Base-by-base conservation (phyloP, 129 eudicot genomes). In the Daucus carota region DNA sequence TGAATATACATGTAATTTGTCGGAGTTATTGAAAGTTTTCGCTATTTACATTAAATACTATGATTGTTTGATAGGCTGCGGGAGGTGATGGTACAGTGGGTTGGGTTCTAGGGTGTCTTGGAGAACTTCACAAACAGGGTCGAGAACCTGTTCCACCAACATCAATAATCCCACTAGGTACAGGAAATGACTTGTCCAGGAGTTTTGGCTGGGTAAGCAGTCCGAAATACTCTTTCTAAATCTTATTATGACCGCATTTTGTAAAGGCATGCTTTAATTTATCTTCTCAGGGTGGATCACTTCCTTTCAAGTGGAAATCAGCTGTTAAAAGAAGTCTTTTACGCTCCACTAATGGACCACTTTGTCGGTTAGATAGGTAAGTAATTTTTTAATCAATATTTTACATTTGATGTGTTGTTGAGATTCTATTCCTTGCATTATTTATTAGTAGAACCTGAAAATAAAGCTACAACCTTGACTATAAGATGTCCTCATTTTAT, bases 61-160 rank as follows among this genome's bases (percentile, higher is more conserved):
- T n/a, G 40, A 29, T 52, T 70, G 45, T 67, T 80, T 77, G 77
- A 78, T 83, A 92, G 97, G 97, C 88, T 28, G 97, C 93, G 22
- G 97, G 97, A 73, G 97, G 97, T 73, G 97, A 92, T 80, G 97
- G 97, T 42, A 92, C 97, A 6, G 97, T 92, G 46, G 97, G 97
- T 42, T 92, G 97, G 97, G 88, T 89, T 41, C 96, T 92, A 17
- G 97, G 96, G 26, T 89, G 96, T 73, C 85, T 92, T 0, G 93
- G 91, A 17, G 93, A 92, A 85, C 97, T 92, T 69, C 59, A 84
- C 72, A 86, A 79, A 80, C 84, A 81, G 71, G 87, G 85, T 22
- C 79, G 93, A 71, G 78, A 78, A 10, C 97, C 96, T 11, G 80
- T 89, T 82, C 96, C 97, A n/a, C 96, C 97, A 17, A 86, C 90